Evolutionary conservation across 805 yeast genomes (phyloP).

Genomic region (Candida verbasci): DNA sequence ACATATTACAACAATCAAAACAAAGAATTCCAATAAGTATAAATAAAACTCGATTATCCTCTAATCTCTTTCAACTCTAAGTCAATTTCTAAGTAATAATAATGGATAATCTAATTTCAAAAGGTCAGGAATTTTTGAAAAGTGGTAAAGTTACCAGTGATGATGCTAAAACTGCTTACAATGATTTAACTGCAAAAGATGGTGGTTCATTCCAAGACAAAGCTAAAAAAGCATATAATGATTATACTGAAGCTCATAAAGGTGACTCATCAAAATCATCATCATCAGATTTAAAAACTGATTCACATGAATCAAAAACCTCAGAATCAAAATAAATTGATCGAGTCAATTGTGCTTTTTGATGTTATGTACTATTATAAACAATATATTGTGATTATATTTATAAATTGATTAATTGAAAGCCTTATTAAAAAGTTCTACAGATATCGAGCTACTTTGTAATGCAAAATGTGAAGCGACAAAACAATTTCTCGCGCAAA

Average conservation of each 20-base stretch:
- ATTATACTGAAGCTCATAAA: slow-evolving; percentile 21
- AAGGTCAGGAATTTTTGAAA: slow-evolving; percentile 23
- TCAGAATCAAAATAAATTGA: background rate
- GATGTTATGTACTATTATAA: background rate
- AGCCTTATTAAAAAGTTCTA: too few relatives aligned
- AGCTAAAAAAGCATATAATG: slow-evolving; percentile 33
- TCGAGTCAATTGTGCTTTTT: background rate
- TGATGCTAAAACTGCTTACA: slow-evolving; percentile 35
- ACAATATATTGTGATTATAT: too few relatives aligned
- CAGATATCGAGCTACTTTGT: too few relatives aligned
- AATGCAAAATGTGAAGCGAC: too few relatives aligned
- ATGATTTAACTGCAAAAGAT: slow-evolving; percentile 25
- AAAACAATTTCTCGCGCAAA: too few relatives aligned
- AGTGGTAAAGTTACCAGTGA: slow-evolving; percentile 13
- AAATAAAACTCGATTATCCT: background rate
- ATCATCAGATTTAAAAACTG: slow-evolving; percentile 1
- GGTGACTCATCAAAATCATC: slow-evolving; percentile 9
- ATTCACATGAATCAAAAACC: background rate
- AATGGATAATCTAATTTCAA: slow-evolving; percentile 30
- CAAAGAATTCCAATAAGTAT: background rate
- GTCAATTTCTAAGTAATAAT: background rate
- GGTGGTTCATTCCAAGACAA: slow-evolving; percentile 25
- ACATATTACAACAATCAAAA: too few relatives aligned
- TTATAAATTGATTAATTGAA: too few relatives aligned
- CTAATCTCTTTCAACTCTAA: too few relatives aligned